These are phyloP conservation scores for Cyberlindnera xishuangbannaensis DNA, from an alignment of 805 yeast genomes.

Conservation along the genomic window DNA sequence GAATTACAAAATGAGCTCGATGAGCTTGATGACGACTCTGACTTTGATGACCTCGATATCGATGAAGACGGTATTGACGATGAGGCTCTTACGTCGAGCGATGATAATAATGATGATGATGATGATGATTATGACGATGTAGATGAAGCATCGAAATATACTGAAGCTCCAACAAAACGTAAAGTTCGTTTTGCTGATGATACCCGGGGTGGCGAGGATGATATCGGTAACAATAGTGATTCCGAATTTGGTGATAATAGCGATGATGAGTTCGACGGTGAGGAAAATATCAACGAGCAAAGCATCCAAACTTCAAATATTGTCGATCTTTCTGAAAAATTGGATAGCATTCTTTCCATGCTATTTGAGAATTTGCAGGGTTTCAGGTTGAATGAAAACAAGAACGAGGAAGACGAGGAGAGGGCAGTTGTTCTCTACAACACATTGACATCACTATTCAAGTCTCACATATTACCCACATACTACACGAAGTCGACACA, in stretches of 20 bases:
- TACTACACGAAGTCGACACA: slow-evolving; percentile 88
- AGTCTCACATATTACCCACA: slow-evolving; percentile 81
- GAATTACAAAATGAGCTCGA: slow-evolving; percentile 86
- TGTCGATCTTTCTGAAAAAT: slow-evolving; percentile 52
- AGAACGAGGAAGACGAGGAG: slow-evolving; percentile 43
- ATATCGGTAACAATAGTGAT: slow-evolving; percentile 16
- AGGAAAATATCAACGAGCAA: slow-evolving; percentile 33
- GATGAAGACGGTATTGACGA: slow-evolving; percentile 23
- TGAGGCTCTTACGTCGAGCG: too few species aligned
- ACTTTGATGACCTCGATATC: slow-evolving; percentile 29
- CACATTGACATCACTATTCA: slow-evolving; percentile 70
- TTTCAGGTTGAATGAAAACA: slow-evolving; percentile 22
- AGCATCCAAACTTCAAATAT: slow-evolving; percentile 34
- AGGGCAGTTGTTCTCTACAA: slow-evolving; percentile 63
- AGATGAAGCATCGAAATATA: too few species aligned
- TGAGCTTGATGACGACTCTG: slow-evolving; percentile 50
- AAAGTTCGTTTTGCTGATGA: slow-evolving; percentile 17
- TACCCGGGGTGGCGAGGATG: slow-evolving; percentile 10
- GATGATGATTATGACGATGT: slow-evolving; percentile 18
- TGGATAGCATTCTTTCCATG: slow-evolving; percentile 62
- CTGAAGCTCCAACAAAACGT: too few species aligned
- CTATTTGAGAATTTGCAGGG: slow-evolving; percentile 46
- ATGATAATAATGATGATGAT: slow-evolving; percentile 27
- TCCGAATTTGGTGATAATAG: slow-evolving; percentile 25
- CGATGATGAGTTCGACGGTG: slow-evolving; percentile 41